phyloP scores from a whole-genome alignment of 257 asterid genomes.

The Solanum gandarillasii region DNA sequence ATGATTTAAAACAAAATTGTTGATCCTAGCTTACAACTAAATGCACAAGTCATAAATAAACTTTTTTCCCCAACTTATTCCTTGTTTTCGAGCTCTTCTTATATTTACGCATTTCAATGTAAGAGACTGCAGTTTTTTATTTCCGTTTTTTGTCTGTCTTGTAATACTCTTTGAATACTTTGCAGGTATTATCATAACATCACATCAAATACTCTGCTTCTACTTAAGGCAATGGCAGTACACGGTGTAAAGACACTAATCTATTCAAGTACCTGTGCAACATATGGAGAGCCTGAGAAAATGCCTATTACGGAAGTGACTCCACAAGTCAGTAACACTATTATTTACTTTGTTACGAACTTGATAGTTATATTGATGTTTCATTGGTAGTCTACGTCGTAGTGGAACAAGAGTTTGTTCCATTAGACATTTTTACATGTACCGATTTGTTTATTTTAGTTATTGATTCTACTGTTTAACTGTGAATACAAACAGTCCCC shows the following conservation, averaged over 20 bases:
- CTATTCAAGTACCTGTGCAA: slow-evolving; percentile 91
- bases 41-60: not conserved
- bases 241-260: slow-evolving; percentile 61
- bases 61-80: not conserved
- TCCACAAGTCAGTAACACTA: slow-evolving; percentile 51
- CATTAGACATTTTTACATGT: not conserved
- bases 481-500: slow-evolving; percentile 37
- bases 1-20: not conserved
- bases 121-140: not conserved
- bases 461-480: not conserved
- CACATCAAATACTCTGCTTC: slow-evolving; percentile 66
- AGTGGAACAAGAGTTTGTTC: not conserved
- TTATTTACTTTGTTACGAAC: not conserved
- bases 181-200: slow-evolving; percentile 88
- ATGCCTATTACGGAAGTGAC: slow-evolving; percentile 87
- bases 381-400: not conserved
- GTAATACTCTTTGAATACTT: not conserved
- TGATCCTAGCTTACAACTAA: not conserved
- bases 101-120: not conserved
- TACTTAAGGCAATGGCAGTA: slow-evolving; percentile 77
- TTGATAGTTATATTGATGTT: not conserved
- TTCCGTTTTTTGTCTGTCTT: not conserved
- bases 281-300: slow-evolving; percentile 88
- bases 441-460: too few species aligned
- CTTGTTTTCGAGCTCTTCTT: not conserved